Percentiles rank a stretch among this genome's conserved stretches.
phyloP scores from a whole-genome alignment of 805 yeast species.

The Candida jianshihensis region DNA sequence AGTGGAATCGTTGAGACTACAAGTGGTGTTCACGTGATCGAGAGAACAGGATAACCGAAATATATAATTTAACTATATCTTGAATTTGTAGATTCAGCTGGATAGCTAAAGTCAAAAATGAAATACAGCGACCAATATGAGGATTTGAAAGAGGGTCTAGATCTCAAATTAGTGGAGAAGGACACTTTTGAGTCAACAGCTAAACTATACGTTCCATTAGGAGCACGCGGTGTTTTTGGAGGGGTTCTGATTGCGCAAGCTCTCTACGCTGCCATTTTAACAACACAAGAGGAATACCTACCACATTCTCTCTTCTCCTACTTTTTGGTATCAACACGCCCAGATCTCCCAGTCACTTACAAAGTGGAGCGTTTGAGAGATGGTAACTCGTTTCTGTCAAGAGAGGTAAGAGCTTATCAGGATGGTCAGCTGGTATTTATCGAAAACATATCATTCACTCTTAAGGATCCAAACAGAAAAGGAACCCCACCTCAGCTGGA shows the following conservation, averaged over 20 bases:
- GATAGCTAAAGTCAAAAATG: no score
- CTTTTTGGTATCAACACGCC: constrained; percentile 50
- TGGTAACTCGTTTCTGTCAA: constrained; percentile 44
- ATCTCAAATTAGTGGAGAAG: constrained; percentile 5
- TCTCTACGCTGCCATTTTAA: constrained; percentile 49
- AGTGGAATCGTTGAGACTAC: constrained; percentile 82
- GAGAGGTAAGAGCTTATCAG: constrained; percentile 52
- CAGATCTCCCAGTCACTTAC: constrained; percentile 40
- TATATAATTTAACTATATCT: no score
- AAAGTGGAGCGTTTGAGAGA: constrained; percentile 45
- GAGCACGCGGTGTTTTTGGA: constrained; percentile 65
- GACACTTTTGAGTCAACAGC: constrained; percentile 13
- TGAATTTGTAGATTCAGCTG: no score
- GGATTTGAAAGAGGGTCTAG: constrained; percentile 13
- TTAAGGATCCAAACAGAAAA: constrained; percentile 6
- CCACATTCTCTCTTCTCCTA: constrained; percentile 61
- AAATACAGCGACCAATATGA: background rate
- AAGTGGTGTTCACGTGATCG: constrained; percentile 85
- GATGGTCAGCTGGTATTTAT: constrained; percentile 41
- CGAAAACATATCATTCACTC: constrained; percentile 35
- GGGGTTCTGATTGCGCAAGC: constrained; percentile 66
- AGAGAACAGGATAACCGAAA: constrained; percentile 61
- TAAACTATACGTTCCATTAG: constrained; percentile 33
- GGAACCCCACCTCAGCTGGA: constrained; percentile 4
- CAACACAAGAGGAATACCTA: constrained; percentile 37